Evolutionary conservation across 257 asterid species (phyloP), one percentile per base, ranked within the genome.

Genomic region (Forsythia suspensa): DNA sequence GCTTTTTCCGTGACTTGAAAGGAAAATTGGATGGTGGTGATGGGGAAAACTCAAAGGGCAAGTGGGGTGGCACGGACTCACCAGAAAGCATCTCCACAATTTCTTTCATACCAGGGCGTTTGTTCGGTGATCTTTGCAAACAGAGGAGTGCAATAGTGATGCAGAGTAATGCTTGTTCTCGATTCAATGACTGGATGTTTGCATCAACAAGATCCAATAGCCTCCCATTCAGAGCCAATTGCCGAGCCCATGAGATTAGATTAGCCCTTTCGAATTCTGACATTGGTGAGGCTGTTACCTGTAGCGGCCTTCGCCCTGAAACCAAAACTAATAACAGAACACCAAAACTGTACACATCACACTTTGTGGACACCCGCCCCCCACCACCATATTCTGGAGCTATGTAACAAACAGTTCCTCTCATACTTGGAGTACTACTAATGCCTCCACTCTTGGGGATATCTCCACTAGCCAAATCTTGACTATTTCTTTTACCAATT

Each of bases 371-470:
- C 3, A 88, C 88, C 59, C 52, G 87, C 6, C 86, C 97, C 0
- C 98, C 97, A 5, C 94, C 94, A 5, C 94, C 90, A 40, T 82
- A 91, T 69, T 95, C 98, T 0, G 99, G 99, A 0, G 99, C 96
- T 21, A 90, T 91, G 77, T 95, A 95, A 61, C 99, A 93, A 29
- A 95, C 97, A 0, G 99, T 95, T 34, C 99, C 99, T 79, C 99
- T 86, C 98, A 93, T 93, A 75, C 98, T 95, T 1, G 99, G 98
- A 0, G 98, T 95, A 72, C 99, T 93, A 71, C 96, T 95, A 71
- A 93, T 90, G n/a, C 97, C 96, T 34, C 97, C 97, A 78, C 97
- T 94, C 87, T 89, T 92, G 3, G 96, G 95, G 74, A 91, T 84
- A 5, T 92, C 95, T 5, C 94, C 91, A 81, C 87, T 89, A 39